Conservation (phyloP, 768 basidiomycete genomes). For the Lentinula detonsa region DNA sequence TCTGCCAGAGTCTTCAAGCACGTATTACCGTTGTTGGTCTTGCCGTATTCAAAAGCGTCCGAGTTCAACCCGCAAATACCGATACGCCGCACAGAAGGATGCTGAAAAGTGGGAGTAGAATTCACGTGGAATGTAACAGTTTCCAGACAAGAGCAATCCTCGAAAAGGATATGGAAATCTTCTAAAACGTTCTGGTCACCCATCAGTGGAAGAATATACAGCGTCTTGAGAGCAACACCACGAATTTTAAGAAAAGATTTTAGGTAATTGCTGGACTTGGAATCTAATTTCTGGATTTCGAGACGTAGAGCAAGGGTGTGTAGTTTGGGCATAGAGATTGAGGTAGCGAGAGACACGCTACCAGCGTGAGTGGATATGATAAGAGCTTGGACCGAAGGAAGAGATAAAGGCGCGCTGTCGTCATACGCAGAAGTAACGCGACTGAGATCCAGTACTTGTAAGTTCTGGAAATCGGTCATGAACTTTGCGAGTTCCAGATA, state of each 20-base stretch:
- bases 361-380: conserved; percentile 33
- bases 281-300: conserved; percentile 20
- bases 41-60: conserved; percentile 36
- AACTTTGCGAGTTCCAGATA: conserved; percentile 18
- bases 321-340: conserved; percentile 35
- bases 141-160: conserved; percentile 38
- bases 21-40: conserved; percentile 15
- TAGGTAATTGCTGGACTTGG: conserved; percentile 18
- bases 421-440: conserved; percentile 19
- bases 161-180: conserved; percentile 31
- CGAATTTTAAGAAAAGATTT: conserved; percentile 33
- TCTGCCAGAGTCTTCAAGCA: conserved; percentile 11
- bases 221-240: conserved; percentile 29
- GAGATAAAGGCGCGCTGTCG: conserved; percentile 13
- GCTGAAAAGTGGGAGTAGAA: conserved; percentile 23
- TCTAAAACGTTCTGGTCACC: conserved; percentile 26
- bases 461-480: conserved; percentile 31
- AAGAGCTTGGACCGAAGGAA: conserved; percentile 37
- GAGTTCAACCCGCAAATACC: conserved; percentile 38
- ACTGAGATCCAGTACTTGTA: conserved; percentile 42
- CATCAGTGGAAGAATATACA: conserved; percentile 36
- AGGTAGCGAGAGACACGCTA: conserved; percentile 31
- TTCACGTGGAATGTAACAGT: conserved; percentile 33
- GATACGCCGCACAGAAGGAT: conserved; percentile 35
- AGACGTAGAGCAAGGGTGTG: conserved; percentile 30